Percentiles rank a stretch among this genome's conserved stretches.
These are phyloP conservation scores for Cichorium intybus DNA, from an alignment of 140 eudicot genomes.

Conservation along the genomic window DNA sequence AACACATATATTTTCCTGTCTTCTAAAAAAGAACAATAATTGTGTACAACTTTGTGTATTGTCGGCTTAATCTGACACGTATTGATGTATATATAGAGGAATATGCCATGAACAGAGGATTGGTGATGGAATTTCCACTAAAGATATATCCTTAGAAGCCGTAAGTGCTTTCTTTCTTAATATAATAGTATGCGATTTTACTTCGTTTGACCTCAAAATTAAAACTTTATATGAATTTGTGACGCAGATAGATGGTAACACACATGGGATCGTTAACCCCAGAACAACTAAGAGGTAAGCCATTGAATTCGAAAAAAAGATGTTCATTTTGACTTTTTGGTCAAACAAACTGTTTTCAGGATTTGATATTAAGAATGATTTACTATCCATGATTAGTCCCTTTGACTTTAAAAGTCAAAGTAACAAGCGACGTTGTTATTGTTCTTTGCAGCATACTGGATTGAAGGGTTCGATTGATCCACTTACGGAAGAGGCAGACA, in stretches of 20 bases:
- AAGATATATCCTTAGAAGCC: no score
- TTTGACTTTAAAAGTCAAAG: slow-evolving; percentile 23
- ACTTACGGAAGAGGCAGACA: slow-evolving; percentile 88
- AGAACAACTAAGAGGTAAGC: slow-evolving; percentile 86
- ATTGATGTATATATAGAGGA: no score
- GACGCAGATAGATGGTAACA: slow-evolving; percentile 87
- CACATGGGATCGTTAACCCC: slow-evolving; percentile 92
- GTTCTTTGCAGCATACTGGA: slow-evolving; percentile 72
- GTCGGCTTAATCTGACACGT: no score
- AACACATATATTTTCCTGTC: no score
- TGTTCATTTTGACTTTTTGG: background rate
- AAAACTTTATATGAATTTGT: slow-evolving; percentile 15
- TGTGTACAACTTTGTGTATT: no score
- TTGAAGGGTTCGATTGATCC: slow-evolving; percentile 88
- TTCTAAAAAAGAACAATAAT: no score
- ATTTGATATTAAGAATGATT: no score
- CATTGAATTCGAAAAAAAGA: background rate
- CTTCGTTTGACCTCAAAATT: slow-evolving; percentile 5
- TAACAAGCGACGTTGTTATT: background rate
- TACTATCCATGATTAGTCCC: no score
- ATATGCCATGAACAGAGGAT: no score
- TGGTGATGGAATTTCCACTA: no score
- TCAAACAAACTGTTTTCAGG: no score
- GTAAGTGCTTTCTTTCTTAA: slow-evolving; percentile 33
- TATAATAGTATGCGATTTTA: background rate